Evolutionary conservation across 495 filamentous ascomycete species (phyloP).

Genomic region (Extremus antarcticus): DNA sequence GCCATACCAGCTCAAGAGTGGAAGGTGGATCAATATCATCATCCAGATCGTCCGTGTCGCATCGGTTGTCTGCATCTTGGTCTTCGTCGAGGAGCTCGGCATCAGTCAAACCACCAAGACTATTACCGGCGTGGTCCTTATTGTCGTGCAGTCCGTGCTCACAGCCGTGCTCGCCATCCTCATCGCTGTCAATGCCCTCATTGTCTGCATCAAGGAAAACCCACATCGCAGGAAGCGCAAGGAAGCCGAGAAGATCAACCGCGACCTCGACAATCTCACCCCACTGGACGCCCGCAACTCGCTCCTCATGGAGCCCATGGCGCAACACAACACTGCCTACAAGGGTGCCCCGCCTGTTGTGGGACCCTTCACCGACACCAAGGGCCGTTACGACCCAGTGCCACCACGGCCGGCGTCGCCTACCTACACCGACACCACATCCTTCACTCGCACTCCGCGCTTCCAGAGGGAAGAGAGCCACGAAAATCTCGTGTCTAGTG

Average conservation of each 20-base stretch:
- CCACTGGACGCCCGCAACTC: slow-evolving; percentile 85
- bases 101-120: slow-evolving; percentile 93
- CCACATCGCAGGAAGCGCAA: slow-evolving; percentile 77
- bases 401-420: slow-evolving; percentile 14
- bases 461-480: slow-evolving; percentile 11
- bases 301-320: slow-evolving; percentile 51
- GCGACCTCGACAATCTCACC: slow-evolving; percentile 77
- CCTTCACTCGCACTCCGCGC: slow-evolving; percentile 1
- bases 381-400: slow-evolving; percentile 27
- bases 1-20: slow-evolving; percentile 73
- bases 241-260: slow-evolving; percentile 76
- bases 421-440: not conserved
- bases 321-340: slow-evolving; percentile 20
- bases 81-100: slow-evolving; percentile 90
- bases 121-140: slow-evolving; percentile 76
- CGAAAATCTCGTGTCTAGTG: slow-evolving; percentile 15
- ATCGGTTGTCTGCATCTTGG: slow-evolving; percentile 76
- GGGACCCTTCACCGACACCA: slow-evolving; percentile 9
- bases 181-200: slow-evolving; percentile 80
- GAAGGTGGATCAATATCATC: slow-evolving; percentile 85
- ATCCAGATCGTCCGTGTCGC: slow-evolving; percentile 92
- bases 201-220: slow-evolving; percentile 72
- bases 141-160: slow-evolving; percentile 76
- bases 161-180: slow-evolving; percentile 79
- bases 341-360: slow-evolving; percentile 11